Evolutionary conservation across 176 grass and related monocot species (phyloP).

Genomic region (Urochloa ruziziensis): DNA sequence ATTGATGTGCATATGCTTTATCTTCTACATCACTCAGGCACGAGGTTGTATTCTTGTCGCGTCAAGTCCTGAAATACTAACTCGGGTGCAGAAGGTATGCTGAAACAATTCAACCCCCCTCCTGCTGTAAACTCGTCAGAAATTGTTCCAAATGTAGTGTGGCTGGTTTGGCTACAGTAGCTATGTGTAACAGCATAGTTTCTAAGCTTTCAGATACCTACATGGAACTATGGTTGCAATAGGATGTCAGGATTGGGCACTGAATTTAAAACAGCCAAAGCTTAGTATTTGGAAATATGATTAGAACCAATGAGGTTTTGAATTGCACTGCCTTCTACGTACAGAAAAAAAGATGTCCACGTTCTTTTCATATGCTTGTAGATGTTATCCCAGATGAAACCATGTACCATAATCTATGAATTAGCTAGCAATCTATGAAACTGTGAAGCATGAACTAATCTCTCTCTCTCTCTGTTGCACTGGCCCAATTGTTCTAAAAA

Average conservation of each 20-base stretch:
- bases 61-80: conserved; percentile 95
- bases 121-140: neutral
- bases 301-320: neutral
- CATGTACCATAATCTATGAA: neutral
- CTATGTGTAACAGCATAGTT: neutral
- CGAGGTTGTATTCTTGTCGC: conserved; percentile 68
- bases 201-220: neutral
- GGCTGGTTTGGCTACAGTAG: neutral
- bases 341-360: neutral
- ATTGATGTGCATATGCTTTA: neutral
- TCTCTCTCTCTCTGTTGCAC: neutral
- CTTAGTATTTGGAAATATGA: neutral
- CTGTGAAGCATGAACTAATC: neutral
- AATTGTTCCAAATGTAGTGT: neutral
- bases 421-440: neutral
- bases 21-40: conserved; percentile 35
- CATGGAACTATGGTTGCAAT: neutral
- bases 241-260: neutral
- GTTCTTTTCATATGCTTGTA: neutral
- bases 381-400: neutral
- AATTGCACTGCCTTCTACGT: neutral
- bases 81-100: conserved; percentile 70
- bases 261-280: neutral
- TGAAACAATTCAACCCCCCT: neutral
- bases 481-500: neutral